Base-by-base conservation (phyloP, 495 filamentous ascomycete species). In the Penicillium coprophilum region DNA sequence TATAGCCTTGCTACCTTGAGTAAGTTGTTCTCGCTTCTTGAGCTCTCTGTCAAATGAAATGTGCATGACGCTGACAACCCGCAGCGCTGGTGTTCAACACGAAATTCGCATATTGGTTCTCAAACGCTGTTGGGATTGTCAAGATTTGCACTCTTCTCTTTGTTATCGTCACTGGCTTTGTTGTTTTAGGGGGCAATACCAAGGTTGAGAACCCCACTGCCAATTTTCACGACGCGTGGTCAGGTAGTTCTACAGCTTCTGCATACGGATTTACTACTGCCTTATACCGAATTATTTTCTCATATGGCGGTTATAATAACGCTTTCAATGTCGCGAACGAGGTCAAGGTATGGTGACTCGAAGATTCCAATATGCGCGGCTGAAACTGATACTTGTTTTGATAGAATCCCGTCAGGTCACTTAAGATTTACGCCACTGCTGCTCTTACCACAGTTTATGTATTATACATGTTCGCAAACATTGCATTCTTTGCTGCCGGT, bases 251-350 rank as follows among this genome's bases (percentile, higher is more conserved):
- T 6, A 63, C 63, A 15, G 70, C 75, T 4, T 70, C 76, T 0
- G 77, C 74, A 21, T 75, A 77, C 58, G 74, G 74, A 1, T 53
- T 78, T 15, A 74, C 79, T 3, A 77, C 75, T 19, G 82, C 82
- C 15, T 55, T 85, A 6, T 74, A 80, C 59, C 78, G 77, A 36
- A 76, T 85, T 43, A 73, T 81, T 17, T 83, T 82, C 50, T 71
- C 81, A 0, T 85, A 83, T 51, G 62, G 68, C 1, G 81, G 82
- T 1, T 85, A 77, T 44, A 59, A 61, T 6, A 82, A 83, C 54
- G 79, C 82, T 9, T 83, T 83, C 63, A 80, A 81, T 45, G 71
- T 85, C 28, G 77, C 81, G 41, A 82, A 82, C 53, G 82, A 85
- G 62, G 73, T 83, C 46, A 81, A 77, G 72, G 77, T 45, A 53